Conservation (phyloP, 495 filamentous ascomycete species). For the Aspergillus homomorphus region DNA sequence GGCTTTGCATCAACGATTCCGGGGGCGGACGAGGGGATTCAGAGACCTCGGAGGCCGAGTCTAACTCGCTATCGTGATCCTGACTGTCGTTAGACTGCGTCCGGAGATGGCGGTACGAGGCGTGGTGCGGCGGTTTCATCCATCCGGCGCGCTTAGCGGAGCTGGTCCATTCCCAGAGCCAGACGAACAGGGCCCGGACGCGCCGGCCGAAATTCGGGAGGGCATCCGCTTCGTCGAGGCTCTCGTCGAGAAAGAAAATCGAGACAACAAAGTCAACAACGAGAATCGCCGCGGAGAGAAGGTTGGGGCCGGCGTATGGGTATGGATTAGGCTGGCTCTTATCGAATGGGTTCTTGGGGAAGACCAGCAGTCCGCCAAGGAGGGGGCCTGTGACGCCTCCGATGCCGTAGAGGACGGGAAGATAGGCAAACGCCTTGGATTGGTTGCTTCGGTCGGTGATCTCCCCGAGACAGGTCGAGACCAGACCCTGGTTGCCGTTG, state of each 20-base stretch:
- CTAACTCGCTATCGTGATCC: constrained; percentile 42
- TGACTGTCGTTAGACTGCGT: constrained; percentile 27
- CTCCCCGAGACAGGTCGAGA: constrained; percentile 91
- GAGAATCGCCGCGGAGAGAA: constrained; percentile 69
- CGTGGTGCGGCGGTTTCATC: constrained; percentile 34
- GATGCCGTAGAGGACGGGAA: constrained; percentile 89
- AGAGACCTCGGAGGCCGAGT: constrained; percentile 43
- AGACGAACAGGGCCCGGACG: constrained; percentile 58
- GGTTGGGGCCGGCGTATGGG: constrained; percentile 83
- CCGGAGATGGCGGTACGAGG: constrained; percentile 21
- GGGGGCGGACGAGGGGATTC: constrained; percentile 29
- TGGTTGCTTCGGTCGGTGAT: constrained; percentile 95
- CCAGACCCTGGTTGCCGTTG: constrained; percentile 85
- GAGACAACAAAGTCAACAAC: constrained; percentile 69
- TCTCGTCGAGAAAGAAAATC: constrained; percentile 80
- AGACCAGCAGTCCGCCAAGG: constrained; percentile 79
- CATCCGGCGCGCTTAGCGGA: constrained; percentile 57
- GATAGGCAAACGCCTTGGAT: constrained; percentile 82
- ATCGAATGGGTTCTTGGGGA: constrained; percentile 51
- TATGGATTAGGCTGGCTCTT: constrained; percentile 55
- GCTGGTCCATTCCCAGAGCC: constrained; percentile 73
- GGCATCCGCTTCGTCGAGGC: constrained; percentile 67
- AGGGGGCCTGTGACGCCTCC: constrained; percentile 91
- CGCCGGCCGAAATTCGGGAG: constrained; percentile 59
- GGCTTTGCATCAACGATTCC: constrained; percentile 41